phyloP scores from a whole-genome alignment of 352 stramenopile genomes.

The Globisporangium viniferum region DNA sequence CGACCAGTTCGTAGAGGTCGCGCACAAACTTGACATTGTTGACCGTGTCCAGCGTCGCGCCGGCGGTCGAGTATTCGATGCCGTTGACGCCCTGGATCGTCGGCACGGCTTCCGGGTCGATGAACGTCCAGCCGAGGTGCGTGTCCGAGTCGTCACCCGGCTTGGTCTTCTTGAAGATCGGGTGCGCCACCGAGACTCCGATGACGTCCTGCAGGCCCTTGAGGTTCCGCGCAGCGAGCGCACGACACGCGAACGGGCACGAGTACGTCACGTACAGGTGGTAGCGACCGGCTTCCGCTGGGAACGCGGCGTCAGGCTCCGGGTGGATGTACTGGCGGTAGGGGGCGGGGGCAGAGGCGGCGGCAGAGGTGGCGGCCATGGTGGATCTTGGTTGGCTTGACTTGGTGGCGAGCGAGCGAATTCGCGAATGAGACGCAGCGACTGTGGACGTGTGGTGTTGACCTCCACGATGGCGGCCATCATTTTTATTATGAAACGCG shows the following conservation, averaged over 20 bases:
- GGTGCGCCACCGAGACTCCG: conserved; percentile 78
- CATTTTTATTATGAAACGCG: background rate
- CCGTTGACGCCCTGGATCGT: conserved; percentile 13
- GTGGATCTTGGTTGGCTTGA: background rate
- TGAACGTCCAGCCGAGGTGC: conserved; percentile 40
- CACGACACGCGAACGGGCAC: conserved; percentile 78
- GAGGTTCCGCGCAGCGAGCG: conserved; percentile 73
- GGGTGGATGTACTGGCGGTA: conserved; percentile 25
- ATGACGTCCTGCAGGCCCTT: conserved; percentile 92
- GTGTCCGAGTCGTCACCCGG: conserved; percentile 31
- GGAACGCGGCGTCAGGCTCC: conserved; percentile 20
- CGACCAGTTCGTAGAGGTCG: conserved; percentile 40
- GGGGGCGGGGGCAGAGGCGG: background rate
- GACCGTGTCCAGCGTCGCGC: conserved; percentile 21
- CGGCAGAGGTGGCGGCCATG: background rate
- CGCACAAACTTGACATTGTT: conserved; percentile 25
- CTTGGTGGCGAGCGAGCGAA: background rate
- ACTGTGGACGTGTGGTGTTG: no score
- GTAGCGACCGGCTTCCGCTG: conserved; percentile 61
- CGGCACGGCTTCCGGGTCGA: conserved; percentile 8
- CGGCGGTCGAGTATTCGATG: conserved; percentile 20
- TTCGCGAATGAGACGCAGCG: background rate
- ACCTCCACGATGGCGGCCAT: background rate
- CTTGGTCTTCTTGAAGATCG: conserved; percentile 41
- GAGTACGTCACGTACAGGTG: conserved; percentile 92